A percentile compares a stretch with the other conserved stretches of the same genome.
These are phyloP conservation scores for Chalciporus sp. DNA, from an alignment of 1,284 basidiomycete genomes.

Conservation along the genomic window DNA sequence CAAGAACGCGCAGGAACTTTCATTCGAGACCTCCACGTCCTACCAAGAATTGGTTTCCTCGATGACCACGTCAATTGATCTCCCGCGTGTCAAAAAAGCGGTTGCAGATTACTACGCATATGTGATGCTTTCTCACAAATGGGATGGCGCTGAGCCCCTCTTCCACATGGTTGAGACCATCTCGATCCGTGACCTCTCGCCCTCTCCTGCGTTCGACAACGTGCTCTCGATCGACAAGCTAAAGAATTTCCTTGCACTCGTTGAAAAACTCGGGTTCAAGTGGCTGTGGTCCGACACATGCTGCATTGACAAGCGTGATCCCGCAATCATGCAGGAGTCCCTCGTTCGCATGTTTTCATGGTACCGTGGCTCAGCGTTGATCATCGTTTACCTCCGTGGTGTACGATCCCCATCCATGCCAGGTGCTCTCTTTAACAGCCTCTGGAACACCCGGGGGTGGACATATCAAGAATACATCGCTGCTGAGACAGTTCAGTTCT, in stretches of 20 bases:
- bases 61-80: slow-evolving; percentile 7
- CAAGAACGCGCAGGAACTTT: too few relatives aligned
- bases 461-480: slow-evolving; percentile 16
- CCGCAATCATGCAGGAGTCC: slow-evolving; percentile 1
- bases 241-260: background rate
- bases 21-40: slow-evolving; percentile 1
- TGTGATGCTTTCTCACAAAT: slow-evolving; percentile 15
- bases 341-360: slow-evolving; percentile 7
- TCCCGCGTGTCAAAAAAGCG: background rate
- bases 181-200: background rate
- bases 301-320: slow-evolving; percentile 10
- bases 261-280: background rate
- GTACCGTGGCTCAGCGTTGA: slow-evolving; percentile 2
- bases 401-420: background rate
- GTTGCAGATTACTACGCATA: slow-evolving; percentile 9
- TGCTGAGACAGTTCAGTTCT: background rate
- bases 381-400: slow-evolving; percentile 8
- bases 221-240: background rate
- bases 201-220: background rate
- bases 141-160: slow-evolving; percentile 3
- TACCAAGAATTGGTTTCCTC: slow-evolving; percentile 9
- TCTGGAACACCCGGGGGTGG: slow-evolving; percentile 12
- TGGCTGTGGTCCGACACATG: slow-evolving; percentile 14
- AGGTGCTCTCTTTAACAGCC: background rate
- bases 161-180: background rate